Conservation (phyloP, 1,284 basidiomycete species). For the Thelephora terrestris region DNA sequence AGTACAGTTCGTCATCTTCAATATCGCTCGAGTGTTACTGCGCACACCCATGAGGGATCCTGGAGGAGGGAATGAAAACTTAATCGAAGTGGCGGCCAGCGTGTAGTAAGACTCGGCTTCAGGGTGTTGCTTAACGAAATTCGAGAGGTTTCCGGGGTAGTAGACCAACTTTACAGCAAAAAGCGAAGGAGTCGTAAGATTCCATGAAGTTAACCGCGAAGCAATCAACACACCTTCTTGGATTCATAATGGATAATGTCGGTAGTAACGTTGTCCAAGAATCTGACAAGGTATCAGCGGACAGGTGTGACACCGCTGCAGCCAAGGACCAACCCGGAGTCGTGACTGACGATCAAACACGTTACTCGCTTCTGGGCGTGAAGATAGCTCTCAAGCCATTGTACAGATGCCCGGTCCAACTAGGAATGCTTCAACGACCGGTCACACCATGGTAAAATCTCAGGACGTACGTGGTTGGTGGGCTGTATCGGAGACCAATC, state of each 20-base stretch:
- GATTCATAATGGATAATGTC: slow-evolving; percentile 98
- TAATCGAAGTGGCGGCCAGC: slow-evolving; percentile 88
- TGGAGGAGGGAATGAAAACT: slow-evolving; percentile 94
- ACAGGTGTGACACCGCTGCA: not conserved
- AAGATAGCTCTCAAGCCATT: slow-evolving; percentile 92
- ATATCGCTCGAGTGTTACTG: slow-evolving; percentile 92
- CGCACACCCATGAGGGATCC: slow-evolving; percentile 96
- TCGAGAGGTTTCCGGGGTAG: slow-evolving; percentile 90
- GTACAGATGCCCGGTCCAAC: slow-evolving; percentile 84
- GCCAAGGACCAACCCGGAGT: slow-evolving; percentile 68
- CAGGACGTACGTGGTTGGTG: slow-evolving; percentile 75
- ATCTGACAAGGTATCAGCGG: slow-evolving; percentile 34
- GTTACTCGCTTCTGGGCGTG: slow-evolving; percentile 76
- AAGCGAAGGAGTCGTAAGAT: slow-evolving; percentile 7
- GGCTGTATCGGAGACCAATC: slow-evolving; percentile 41
- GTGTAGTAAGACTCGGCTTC: slow-evolving; percentile 98
- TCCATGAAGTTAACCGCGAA: not conserved
- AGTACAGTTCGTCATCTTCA: slow-evolving; percentile 89
- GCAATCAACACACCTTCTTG: slow-evolving; percentile 58
- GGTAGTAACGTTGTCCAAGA: slow-evolving; percentile 94
- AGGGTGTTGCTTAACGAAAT: slow-evolving; percentile 87
- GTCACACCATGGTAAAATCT: not conserved
- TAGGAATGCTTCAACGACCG: slow-evolving; percentile 20
- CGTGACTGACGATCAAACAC: slow-evolving; percentile 94
- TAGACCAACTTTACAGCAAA: slow-evolving; percentile 56